phyloP scores from a whole-genome alignment of 805 yeast species.

The Candida hungchunana region DNA sequence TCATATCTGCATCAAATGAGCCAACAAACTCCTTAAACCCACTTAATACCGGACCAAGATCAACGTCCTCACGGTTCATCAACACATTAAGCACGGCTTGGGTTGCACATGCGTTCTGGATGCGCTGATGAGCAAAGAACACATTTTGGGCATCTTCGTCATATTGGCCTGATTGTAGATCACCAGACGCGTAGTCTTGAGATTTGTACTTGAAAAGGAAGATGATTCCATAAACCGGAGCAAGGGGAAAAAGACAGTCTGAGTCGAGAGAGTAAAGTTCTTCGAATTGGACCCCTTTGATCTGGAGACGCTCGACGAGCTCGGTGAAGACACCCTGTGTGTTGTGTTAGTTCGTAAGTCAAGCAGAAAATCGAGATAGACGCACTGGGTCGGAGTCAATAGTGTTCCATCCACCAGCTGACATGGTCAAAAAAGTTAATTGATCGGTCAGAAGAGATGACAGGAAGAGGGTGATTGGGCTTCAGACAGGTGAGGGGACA shows the following conservation, averaged over 20 bases:
- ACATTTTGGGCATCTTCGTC: constrained; percentile 35
- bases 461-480: too few relatives aligned
- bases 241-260: constrained; percentile 31
- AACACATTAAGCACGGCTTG: constrained; percentile 60
- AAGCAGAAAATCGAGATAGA: constrained; percentile 13
- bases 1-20: constrained; percentile 50
- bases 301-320: constrained; percentile 51
- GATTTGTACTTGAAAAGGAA: constrained; percentile 58
- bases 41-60: constrained; percentile 44
- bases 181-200: constrained; percentile 30
- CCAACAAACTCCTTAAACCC: constrained; percentile 46
- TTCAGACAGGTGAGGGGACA: too few relatives aligned
- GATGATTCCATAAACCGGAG: constrained; percentile 53
- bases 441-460: too few relatives aligned
- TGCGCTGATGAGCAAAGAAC: constrained; percentile 60
- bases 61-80: constrained; percentile 39
- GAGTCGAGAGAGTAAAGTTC: constrained; percentile 53
- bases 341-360: background rate
- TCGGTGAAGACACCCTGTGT: constrained; percentile 57
- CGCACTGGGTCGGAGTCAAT: constrained; percentile 58
- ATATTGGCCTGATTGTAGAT: constrained; percentile 42
- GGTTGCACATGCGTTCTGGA: constrained; percentile 72
- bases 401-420: constrained; percentile 47
- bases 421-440: constrained; percentile 10
- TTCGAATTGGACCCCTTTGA: constrained; percentile 49